Evolutionary conservation across 495 filamentous ascomycete species (phyloP), one percentile per base, ranked within the genome.

Genomic region (Penicillium diatomitis): DNA sequence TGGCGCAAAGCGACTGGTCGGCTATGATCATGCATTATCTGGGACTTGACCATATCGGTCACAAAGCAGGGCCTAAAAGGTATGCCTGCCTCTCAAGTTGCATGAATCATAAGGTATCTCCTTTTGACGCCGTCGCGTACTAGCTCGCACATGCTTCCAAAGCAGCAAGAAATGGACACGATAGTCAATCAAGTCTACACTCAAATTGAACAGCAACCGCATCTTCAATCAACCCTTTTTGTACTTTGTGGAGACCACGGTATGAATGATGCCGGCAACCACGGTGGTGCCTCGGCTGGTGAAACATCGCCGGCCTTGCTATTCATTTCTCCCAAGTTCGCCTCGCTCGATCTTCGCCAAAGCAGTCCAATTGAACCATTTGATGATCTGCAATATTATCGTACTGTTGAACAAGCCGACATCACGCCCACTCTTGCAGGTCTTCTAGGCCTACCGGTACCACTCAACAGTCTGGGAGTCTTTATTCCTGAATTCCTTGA

Each of bases 211-310:
- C 72, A 70, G 2, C 61, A 87, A 37, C 53, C 70, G 4, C 84
- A 95, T 64, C 79, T 95, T 2, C 57, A 79, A 34, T 85, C 82
- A 12, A 89, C 91, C 3, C 73, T 97, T 10, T 77, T 99, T 44
- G 79, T 99, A 2, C 68, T 99, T 6, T 88, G 82, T 47, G 92
- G 92, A 38, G 92, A 99, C 61, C 92, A 99, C 62, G 92, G 92
- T 12, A 99, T 99, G 92, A 99, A 96, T 57, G 92, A 97, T 56
- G 92, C 89, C 35, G 92, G 92, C 3, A 97, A 97, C 58, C 92
- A 99, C 64, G 92, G 92, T 8, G 92, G 91, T 5, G 95, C 94
- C 12, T 85, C 87, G 3, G 78, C 86, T 11, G 89, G 94, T 5
- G 92, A 99, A 69, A 97, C 92, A 7, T 95, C 90, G 0, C 83